A percentile compares a stretch with the other conserved stretches of the same genome.
Conservation (phyloP, 176 grass and related monocot species). For the Elaeis guineensis region DNA sequence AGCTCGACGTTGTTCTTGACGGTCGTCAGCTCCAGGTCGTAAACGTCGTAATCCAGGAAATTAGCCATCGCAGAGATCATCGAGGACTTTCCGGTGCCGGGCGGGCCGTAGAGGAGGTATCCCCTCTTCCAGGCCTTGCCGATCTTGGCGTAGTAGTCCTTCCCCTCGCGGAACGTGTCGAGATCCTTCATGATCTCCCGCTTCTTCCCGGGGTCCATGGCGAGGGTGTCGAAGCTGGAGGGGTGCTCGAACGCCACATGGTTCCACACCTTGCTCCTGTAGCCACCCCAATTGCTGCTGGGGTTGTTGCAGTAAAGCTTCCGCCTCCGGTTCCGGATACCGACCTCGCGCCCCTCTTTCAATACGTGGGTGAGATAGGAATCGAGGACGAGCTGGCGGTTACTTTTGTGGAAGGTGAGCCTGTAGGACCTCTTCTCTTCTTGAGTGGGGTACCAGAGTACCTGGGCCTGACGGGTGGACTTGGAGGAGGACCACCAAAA, state of each 20-base stretch:
- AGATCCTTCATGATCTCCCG: constrained; percentile 44
- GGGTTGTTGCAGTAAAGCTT: constrained; percentile 66
- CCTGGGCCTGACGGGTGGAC: background rate
- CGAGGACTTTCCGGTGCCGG: constrained; percentile 67
- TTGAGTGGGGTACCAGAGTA: constrained; percentile 8
- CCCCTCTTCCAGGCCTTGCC: constrained; percentile 66
- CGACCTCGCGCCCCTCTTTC: constrained; percentile 31
- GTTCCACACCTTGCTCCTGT: constrained; percentile 32
- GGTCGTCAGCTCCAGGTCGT: constrained; percentile 54
- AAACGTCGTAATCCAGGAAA: constrained; percentile 57
- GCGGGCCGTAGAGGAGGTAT: constrained; percentile 35
- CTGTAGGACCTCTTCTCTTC: constrained; percentile 31
- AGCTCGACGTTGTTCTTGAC: constrained; percentile 67
- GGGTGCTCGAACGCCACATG: constrained; percentile 69
- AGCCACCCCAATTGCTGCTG: constrained; percentile 13
- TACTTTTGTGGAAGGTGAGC: constrained; percentile 40
- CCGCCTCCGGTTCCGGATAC: constrained; percentile 35
- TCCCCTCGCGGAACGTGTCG: constrained; percentile 31
- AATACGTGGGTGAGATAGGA: constrained; percentile 38
- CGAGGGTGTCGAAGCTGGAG: constrained; percentile 43
- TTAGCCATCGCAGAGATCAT: constrained; percentile 76
- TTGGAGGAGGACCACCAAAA: constrained; percentile 43
- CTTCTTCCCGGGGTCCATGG: constrained; percentile 49
- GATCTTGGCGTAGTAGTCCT: constrained; percentile 53
- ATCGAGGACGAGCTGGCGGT: constrained; percentile 31